A percentile compares a stretch with the other conserved stretches of the same genome.
Conservation (phyloP, 1,284 basidiomycete genomes). For the Austropuccinia psidii region DNA sequence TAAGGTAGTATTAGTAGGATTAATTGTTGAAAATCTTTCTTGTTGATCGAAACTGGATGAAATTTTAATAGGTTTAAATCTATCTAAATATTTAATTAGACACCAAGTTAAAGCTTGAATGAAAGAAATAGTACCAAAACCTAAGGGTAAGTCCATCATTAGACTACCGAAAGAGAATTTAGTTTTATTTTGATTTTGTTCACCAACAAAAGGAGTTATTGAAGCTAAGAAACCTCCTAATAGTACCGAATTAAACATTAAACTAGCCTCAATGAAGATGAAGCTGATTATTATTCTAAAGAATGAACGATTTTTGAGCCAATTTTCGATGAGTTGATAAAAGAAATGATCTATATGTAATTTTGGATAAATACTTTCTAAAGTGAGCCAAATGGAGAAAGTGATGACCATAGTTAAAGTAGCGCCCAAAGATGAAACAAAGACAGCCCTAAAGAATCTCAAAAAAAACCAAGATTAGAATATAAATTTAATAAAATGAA, state of each 20-base stretch:
- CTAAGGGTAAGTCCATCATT: constrained; percentile 33
- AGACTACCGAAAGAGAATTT: constrained; percentile 31
- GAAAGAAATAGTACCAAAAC: constrained; percentile 30
- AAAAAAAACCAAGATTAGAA: not conserved
- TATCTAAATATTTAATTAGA: constrained; percentile 7
- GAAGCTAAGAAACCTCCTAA: constrained; percentile 33
- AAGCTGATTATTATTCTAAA: constrained; percentile 18
- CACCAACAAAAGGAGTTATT: constrained; percentile 35
- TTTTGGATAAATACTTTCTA: constrained; percentile 29
- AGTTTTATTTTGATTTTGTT: constrained; percentile 36
- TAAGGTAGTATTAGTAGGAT: constrained; percentile 3
- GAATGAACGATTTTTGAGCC: constrained; percentile 7
- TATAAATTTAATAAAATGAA: not conserved
- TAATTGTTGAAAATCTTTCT: constrained; percentile 18
- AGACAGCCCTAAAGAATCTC: constrained; percentile 11
- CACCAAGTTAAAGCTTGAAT: constrained; percentile 27
- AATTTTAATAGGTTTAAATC: constrained; percentile 5
- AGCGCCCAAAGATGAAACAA: constrained; percentile 37
- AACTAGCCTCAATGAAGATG: constrained; percentile 14
- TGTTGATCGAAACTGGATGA: constrained; percentile 7
- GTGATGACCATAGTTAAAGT: constrained; percentile 31
- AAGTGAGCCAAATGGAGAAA: constrained; percentile 26
- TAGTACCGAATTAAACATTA: constrained; percentile 21
- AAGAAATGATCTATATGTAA: constrained; percentile 36
- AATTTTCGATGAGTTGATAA: constrained; percentile 20